These are phyloP conservation scores for Lathyrus tuberosus DNA, from an alignment of 306 rosid genomes.

Conservation along the genomic window DNA sequence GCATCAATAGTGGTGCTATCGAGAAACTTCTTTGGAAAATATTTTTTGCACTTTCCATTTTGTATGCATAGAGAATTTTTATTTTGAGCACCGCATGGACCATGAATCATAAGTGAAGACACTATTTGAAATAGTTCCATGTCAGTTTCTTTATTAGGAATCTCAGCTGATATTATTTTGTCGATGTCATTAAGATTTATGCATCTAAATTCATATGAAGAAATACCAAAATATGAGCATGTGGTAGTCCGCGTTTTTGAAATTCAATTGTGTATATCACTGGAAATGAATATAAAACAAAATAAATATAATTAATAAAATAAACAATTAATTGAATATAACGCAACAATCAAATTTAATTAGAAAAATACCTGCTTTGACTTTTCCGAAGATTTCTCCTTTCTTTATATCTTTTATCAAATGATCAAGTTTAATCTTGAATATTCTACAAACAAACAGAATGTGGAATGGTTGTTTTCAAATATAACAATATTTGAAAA, in stretches of 20 bases:
- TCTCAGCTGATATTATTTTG: neutral
- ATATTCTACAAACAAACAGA: too few relatives aligned
- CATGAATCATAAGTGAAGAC: neutral
- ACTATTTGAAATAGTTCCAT: neutral
- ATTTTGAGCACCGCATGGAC: constrained; percentile 2
- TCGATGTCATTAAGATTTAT: neutral
- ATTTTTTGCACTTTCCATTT: neutral
- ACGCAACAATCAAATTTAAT: neutral
- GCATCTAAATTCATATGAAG: neutral
- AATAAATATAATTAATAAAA: too few relatives aligned
- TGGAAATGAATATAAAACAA: neutral
- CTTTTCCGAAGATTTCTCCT: too few relatives aligned
- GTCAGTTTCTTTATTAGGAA: neutral
- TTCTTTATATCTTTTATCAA: too few relatives aligned
- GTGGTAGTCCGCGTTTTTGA: neutral
- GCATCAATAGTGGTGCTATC: neutral
- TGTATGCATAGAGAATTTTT: neutral
- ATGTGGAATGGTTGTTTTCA: too few relatives aligned
- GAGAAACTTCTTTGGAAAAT: neutral
- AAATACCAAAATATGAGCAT: neutral
- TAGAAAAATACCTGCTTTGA: neutral
- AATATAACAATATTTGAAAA: too few relatives aligned
- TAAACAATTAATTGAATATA: too few relatives aligned
- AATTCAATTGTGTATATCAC: neutral
- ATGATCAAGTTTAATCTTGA: too few relatives aligned